phyloP scores from a whole-genome alignment of 164 flowering plant genomes.

The Taxillus chinensis region DNA sequence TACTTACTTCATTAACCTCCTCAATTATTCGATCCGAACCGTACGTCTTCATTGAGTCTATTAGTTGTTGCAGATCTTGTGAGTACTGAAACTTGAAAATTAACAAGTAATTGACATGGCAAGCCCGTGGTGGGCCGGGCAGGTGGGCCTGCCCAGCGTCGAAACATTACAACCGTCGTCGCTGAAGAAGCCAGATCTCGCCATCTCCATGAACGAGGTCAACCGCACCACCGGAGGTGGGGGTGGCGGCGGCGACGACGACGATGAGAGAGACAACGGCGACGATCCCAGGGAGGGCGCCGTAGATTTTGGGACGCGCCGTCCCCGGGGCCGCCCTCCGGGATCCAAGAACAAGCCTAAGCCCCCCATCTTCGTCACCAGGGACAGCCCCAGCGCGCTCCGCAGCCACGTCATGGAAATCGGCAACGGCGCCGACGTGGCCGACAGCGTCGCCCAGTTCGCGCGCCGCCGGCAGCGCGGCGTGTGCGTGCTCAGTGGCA shows the following conservation, averaged over 20 bases:
- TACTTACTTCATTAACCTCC: not conserved
- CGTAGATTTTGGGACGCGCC: constrained; percentile 9
- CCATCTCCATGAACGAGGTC: constrained; percentile 25
- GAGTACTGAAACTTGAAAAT: no score
- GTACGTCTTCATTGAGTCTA: no score
- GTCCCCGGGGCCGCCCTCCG: constrained; percentile 21
- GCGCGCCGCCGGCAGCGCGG: constrained; percentile 21
- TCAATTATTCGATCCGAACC: not conserved
- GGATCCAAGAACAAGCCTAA: constrained; percentile 14
- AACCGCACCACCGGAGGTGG: not conserved
- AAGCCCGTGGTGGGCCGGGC: constrained; percentile 70
- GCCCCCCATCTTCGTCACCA: constrained; percentile 22
- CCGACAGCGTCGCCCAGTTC: constrained; percentile 17
- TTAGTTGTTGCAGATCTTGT: not conserved
- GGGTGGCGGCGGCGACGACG: not conserved
- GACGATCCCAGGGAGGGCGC: constrained; percentile 23
- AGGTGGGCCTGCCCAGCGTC: constrained; percentile 28
- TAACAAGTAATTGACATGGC: constrained; percentile 28
- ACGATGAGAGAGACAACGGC: constrained; percentile 9
- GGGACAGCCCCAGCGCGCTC: constrained; percentile 23
- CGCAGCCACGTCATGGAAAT: constrained; percentile 22
- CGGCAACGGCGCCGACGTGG: constrained; percentile 19
- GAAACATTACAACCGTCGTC: constrained; percentile 24
- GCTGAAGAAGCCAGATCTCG: constrained; percentile 38
- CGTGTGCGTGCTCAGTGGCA: constrained; percentile 20